phyloP scores from a whole-genome alignment of 805 yeast species.

The Saccharomyces kudriavzevii region DNA sequence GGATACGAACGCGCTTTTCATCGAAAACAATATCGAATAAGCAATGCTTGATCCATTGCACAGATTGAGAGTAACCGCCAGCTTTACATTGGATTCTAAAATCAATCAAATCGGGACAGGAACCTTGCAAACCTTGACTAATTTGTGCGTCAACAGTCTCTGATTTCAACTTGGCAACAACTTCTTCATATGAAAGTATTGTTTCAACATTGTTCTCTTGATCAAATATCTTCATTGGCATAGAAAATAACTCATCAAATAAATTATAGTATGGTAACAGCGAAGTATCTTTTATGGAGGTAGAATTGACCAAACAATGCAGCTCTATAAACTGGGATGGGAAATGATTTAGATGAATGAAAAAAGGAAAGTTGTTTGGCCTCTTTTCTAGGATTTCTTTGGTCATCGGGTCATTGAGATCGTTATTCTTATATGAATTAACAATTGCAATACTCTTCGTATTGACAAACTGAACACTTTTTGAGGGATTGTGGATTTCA shows the following conservation, averaged over 20 bases:
- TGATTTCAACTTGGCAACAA: conserved; percentile 60
- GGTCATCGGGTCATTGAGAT: conserved; percentile 25
- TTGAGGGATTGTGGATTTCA: conserved; percentile 65
- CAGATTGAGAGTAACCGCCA: conserved; percentile 56
- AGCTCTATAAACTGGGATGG: conserved; percentile 73
- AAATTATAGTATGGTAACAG: conserved; percentile 60
- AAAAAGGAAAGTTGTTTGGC: conserved; percentile 52
- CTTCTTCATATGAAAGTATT: conserved; percentile 57
- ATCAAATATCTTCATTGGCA: conserved; percentile 45
- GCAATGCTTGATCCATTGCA: conserved; percentile 67
- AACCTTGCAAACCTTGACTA: conserved; percentile 48
- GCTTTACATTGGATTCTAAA: conserved; percentile 54
- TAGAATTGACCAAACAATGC: conserved; percentile 50
- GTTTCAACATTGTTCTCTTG: conserved; percentile 47
- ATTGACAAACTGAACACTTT: conserved; percentile 57
- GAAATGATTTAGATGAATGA: conserved; percentile 70
- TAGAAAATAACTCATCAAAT: conserved; percentile 56
- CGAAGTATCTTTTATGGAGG: conserved; percentile 38
- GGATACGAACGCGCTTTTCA: conserved; percentile 56
- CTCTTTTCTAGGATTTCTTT: conserved; percentile 20
- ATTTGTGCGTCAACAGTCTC: conserved; percentile 61
- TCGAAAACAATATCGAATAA: conserved; percentile 65
- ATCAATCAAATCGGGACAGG: conserved; percentile 58
- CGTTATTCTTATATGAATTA: conserved; percentile 32
- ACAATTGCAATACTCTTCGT: conserved; percentile 62